Evolutionary conservation across 2,329 filamentous ascomycete species (phyloP), one percentile per base, ranked within the genome.

Genomic region (Ilyonectria mors-panacis): DNA sequence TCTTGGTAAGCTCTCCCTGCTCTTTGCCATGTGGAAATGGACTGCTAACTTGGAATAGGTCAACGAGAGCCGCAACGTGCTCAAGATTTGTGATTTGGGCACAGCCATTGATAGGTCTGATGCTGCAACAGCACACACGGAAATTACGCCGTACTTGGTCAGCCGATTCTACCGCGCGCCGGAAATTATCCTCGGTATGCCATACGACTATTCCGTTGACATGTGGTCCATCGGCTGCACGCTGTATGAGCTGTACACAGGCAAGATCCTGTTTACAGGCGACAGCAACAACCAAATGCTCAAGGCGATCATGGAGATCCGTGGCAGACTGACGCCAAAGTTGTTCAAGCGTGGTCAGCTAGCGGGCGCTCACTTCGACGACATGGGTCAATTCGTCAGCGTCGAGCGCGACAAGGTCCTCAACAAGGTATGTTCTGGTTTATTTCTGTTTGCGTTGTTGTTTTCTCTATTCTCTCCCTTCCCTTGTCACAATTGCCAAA

Each of bases 191-290:
- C 87, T 99, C 4, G 96, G 96, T n/a, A 95, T 98, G 85, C 92
- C 93, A 10, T 97, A 97, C 79, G 94, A 97, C 78, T 97, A 95
- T 78, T 92, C 93, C 8, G 94, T 98, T 71, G 96, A 99, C 80
- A 93, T 97, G 86, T 99, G 96, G 96, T 97, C 95, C 8, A 94
- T 98, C 72, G 97, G 96, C 42, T 99, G 96, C 82, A 99, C 96
- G 0, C 86, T 98, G 33, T 99, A 97, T 80, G 96, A 99, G 82
- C 86, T 99, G 45, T 98, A 97, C 84, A 98, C 96, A 0, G 96
- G 96, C 77, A 97, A 98, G 80, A 98, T 99, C 65, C 86, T 99
- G 35, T 99, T 99, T 80, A 94, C 94, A 1, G 96, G 96, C 66
- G 90, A 93, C 71, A 96, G 94, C 83, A 99, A 99, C 85, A 99